A percentile compares a stretch with the other conserved stretches of the same genome.
phyloP scores from a whole-genome alignment of 2,329 filamentous ascomycete genomes.

The Xylariaceae sp. region DNA sequence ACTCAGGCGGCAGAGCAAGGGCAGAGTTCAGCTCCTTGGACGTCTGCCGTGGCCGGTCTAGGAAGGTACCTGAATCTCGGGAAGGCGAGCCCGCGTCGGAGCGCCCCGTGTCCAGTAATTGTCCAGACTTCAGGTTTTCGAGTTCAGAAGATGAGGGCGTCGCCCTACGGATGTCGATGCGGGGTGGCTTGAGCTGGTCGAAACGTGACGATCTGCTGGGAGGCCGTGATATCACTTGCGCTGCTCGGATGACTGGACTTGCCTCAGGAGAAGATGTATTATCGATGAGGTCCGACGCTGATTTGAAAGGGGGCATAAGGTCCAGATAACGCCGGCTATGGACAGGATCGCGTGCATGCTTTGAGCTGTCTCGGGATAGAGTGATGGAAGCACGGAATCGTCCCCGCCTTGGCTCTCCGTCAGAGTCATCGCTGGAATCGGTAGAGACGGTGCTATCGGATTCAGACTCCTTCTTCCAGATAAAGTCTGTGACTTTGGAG shows the following conservation, averaged over 20 bases:
- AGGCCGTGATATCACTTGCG: slow-evolving; percentile 20
- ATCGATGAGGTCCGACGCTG: slow-evolving; percentile 22
- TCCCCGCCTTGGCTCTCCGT: slow-evolving; percentile 34
- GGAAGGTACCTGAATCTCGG: slow-evolving; percentile 16
- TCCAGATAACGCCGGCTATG: slow-evolving; percentile 41
- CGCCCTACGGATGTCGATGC: slow-evolving; percentile 37
- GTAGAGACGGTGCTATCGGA: slow-evolving; percentile 25
- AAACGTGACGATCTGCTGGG: slow-evolving; percentile 37
- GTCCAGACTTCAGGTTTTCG: slow-evolving; percentile 10
- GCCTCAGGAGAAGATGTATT: slow-evolving; percentile 13
- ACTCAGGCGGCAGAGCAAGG: slow-evolving; percentile 18
- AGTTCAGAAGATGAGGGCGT: slow-evolving; percentile 29
- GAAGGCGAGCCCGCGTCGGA: slow-evolving; percentile 32
- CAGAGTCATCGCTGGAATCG: slow-evolving; percentile 42
- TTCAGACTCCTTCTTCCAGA: slow-evolving; percentile 47
- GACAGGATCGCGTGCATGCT: slow-evolving; percentile 23
- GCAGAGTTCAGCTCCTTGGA: slow-evolving; percentile 30
- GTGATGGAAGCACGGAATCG: slow-evolving; percentile 29
- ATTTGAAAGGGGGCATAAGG: slow-evolving; percentile 42
- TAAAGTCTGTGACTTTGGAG: slow-evolving; percentile 47
- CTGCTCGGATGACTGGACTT: slow-evolving; percentile 8
- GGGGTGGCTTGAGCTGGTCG: slow-evolving; percentile 41
- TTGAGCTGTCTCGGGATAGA: slow-evolving; percentile 28
- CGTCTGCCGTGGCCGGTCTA: slow-evolving; percentile 23
- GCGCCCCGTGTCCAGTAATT: slow-evolving; percentile 24